phyloP scores from a whole-genome alignment of 2,329 filamentous ascomycete species.

The Cryphonectria nitschkei region DNA sequence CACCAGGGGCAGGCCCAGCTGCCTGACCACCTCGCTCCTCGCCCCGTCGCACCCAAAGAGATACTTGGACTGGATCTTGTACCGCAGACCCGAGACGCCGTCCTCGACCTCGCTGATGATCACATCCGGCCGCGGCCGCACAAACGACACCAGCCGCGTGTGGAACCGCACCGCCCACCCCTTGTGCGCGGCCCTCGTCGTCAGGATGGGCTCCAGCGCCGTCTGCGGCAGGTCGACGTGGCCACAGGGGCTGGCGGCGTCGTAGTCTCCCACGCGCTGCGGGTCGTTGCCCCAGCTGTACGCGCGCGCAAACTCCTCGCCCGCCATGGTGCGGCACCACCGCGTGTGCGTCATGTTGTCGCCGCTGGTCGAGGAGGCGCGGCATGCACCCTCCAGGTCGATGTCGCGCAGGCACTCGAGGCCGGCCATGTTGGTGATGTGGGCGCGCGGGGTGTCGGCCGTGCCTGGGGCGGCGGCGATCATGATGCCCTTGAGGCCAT shows the following conservation, averaged over 20 bases:
- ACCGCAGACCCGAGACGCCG: slow-evolving; percentile 3
- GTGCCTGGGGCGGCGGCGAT: slow-evolving; percentile 53
- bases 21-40: slow-evolving; percentile 43
- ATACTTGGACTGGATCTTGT: slow-evolving; percentile 52
- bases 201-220: slow-evolving; percentile 51
- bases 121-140: slow-evolving; percentile 29
- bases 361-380: slow-evolving; percentile 42
- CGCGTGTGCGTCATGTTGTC: slow-evolving; percentile 52
- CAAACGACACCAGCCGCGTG: slow-evolving; percentile 43
- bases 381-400: slow-evolving; percentile 48
- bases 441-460: slow-evolving; percentile 61
- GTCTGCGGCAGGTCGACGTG: slow-evolving; percentile 53
- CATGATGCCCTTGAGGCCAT: slow-evolving; percentile 56
- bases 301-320: slow-evolving; percentile 53
- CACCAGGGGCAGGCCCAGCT: slow-evolving; percentile 42
- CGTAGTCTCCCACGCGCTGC: slow-evolving; percentile 48
- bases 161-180: slow-evolving; percentile 49
- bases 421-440: slow-evolving; percentile 63
- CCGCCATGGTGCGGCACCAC: slow-evolving; percentile 57
- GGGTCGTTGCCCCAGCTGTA: slow-evolving; percentile 57
- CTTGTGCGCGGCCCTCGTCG: slow-evolving; percentile 42
- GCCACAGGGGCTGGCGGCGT: slow-evolving; percentile 47
- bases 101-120: slow-evolving; percentile 27
- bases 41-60: slow-evolving; percentile 60
- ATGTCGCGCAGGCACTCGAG: slow-evolving; percentile 59